Conservation (phyloP, 1,139 yeast genomes). For the Wickerhamomyces sp. region DNA sequence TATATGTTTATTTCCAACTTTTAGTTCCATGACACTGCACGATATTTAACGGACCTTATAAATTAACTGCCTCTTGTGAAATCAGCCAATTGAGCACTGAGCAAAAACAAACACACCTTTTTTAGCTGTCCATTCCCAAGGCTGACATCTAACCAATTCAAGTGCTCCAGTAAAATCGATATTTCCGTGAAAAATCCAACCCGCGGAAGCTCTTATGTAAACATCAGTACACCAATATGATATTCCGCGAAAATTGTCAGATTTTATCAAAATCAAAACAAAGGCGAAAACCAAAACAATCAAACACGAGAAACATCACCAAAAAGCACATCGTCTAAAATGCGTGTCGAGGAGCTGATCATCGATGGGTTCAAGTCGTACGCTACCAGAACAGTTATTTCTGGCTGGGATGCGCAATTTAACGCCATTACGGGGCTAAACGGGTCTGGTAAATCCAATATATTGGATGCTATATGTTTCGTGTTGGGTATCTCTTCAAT, state of each 20-base stretch:
- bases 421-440: constrained; percentile 97
- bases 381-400: constrained; percentile 92
- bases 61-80: too few relatives aligned
- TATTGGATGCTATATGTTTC: constrained; percentile 93
- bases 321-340: constrained; percentile 22
- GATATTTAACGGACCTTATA: too few relatives aligned
- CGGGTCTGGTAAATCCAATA: constrained; percentile 96
- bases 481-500: constrained; percentile 95
- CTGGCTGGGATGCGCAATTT: constrained; percentile 94
- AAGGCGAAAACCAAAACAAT: constrained; percentile 7
- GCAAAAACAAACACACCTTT: too few relatives aligned
- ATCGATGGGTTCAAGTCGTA: constrained; percentile 98
- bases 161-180: background rate
- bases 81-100: too few relatives aligned
- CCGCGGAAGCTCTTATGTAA: background rate
- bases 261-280: background rate
- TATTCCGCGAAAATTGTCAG: too few relatives aligned
- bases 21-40: too few relatives aligned
- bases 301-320: background rate
- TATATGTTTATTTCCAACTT: too few relatives aligned
- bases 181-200: background rate
- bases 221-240: background rate
- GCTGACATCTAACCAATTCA: too few relatives aligned
- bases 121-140: too few relatives aligned
- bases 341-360: constrained; percentile 93